Evolutionary conservation across 1,284 basidiomycete genomes (phyloP).

Genomic region (Singerocomus inundabilis): DNA sequence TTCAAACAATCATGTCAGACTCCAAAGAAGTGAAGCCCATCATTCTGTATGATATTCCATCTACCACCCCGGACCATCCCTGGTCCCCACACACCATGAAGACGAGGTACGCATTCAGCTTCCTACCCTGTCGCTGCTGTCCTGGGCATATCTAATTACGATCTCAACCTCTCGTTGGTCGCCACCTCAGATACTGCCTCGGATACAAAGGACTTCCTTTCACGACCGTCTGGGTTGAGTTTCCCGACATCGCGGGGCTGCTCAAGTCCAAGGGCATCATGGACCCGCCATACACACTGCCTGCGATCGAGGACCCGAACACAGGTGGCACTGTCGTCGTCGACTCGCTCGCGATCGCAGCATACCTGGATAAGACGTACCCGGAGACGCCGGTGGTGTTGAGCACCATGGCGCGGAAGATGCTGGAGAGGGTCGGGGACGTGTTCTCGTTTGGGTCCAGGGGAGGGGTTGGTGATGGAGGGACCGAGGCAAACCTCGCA

Average conservation of each 20-base stretch:
- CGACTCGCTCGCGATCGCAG: constrained; percentile 39
- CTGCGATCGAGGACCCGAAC: constrained; percentile 33
- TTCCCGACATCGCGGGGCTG: constrained; percentile 37
- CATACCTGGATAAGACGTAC: constrained; percentile 45
- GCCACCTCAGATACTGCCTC: constrained; percentile 36
- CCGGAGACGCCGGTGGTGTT: constrained; percentile 34
- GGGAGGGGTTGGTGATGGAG: background rate
- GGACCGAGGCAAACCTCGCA: background rate
- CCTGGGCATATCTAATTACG: too few species aligned
- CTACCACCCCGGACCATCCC: constrained; percentile 6
- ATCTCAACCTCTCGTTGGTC: constrained; percentile 24
- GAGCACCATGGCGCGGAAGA: background rate
- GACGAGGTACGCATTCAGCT: constrained; percentile 19
- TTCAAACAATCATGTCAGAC: constrained; percentile 16
- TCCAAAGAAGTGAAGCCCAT: constrained; percentile 18
- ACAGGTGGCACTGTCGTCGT: constrained; percentile 32
- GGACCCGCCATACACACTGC: constrained; percentile 36
- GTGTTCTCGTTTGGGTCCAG: constrained; percentile 11
- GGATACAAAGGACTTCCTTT: constrained; percentile 44
- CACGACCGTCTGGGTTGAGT: constrained; percentile 41
- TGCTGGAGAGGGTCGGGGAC: background rate
- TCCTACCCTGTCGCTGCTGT: constrained; percentile 20
- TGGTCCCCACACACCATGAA: constrained; percentile 34
- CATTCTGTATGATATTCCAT: constrained; percentile 28
- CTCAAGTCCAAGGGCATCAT: constrained; percentile 34